A percentile compares a stretch with the other conserved stretches of the same genome.
Evolutionary conservation across 2,329 filamentous ascomycete genomes (phyloP).

Genomic region (Colletotrichum sp.): DNA sequence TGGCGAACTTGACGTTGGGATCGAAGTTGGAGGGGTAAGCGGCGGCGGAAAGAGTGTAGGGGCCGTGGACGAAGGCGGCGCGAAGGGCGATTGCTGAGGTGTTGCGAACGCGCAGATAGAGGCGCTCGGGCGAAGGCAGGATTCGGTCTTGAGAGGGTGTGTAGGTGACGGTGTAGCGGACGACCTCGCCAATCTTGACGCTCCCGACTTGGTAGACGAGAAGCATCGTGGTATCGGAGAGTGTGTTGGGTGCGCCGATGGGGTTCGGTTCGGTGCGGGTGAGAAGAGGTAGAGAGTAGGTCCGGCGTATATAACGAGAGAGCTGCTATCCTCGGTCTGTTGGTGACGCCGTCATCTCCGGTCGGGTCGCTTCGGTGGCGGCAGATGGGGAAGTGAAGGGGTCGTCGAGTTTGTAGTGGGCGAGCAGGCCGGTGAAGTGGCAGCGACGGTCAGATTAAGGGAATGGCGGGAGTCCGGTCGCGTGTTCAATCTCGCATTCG

Average conservation of each 20-base stretch:
- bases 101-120: slow-evolving; percentile 90
- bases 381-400: not conserved
- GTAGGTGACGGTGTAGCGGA: slow-evolving; percentile 92
- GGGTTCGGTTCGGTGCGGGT: not conserved
- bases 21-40: slow-evolving; percentile 85
- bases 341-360: slow-evolving; percentile 13
- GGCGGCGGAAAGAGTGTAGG: slow-evolving; percentile 87
- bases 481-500: slow-evolving; percentile 6
- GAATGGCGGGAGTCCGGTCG: not conserved
- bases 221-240: slow-evolving; percentile 66
- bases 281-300: not conserved
- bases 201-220: slow-evolving; percentile 89
- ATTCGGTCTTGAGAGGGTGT: slow-evolving; percentile 88
- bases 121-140: slow-evolving; percentile 78
- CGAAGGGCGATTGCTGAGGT: slow-evolving; percentile 88
- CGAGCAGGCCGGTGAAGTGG: not conserved
- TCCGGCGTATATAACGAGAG: not conserved
- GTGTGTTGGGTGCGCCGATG: not conserved
- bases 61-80: slow-evolving; percentile 94
- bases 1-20: slow-evolving; percentile 77
- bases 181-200: slow-evolving; percentile 92
- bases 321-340: slow-evolving; percentile 2
- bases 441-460: not conserved
- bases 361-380: not conserved
- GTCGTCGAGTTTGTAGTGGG: not conserved